Evolutionary conservation across 2,329 filamentous ascomycete species (phyloP), one percentile per base, ranked within the genome.

Genomic region (Gyromitra esculenta): DNA sequence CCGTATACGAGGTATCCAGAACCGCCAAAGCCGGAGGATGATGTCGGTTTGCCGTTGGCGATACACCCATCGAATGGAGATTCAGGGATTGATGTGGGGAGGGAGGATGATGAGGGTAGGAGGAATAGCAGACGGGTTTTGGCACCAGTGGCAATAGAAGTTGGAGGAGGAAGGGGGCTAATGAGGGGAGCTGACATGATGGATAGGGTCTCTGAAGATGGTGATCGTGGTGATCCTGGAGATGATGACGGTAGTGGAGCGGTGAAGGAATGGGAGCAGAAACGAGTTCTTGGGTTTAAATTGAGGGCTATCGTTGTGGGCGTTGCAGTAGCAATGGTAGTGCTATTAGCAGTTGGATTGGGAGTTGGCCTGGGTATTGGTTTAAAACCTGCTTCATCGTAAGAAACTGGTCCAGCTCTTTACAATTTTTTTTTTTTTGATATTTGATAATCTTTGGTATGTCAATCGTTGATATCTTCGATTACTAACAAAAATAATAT

Each of bases 1-100:
- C 78, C 78, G 62, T 79, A 79, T 25, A 79, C 73, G 35, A 57
- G 67, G 54, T 79, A 79, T 56, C 73, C 78, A 21, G 73, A 73
- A 1, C 67, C 31, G 21, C 64, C 57, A 21, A 75, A 77, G n/a
- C 70, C 69, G 21, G 69, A 78, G 63, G 73, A 74, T 18, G 41
- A 45, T 37, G 62, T 56, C 6, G 77, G 76, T 5, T 50, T 52
- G 15, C 65, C 57, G 52, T 41, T 75, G 63, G 62, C 21, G 31
- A 45, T 68, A 41, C 71, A 59, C 25, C 43, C 41, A 15, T 70
- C 63, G 63, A 66, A 76, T 41, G 71, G 68, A 41, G 75, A 77
- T 52, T 72, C 73, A 11, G 75, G 72, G 43, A 37, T 77, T 59
- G 65, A 71, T 45, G 37, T 76, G 41, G 73, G 72, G 7, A 18